Base-by-base conservation (phyloP, 768 basidiomycete genomes). In the Xanthoconium stramineum region DNA sequence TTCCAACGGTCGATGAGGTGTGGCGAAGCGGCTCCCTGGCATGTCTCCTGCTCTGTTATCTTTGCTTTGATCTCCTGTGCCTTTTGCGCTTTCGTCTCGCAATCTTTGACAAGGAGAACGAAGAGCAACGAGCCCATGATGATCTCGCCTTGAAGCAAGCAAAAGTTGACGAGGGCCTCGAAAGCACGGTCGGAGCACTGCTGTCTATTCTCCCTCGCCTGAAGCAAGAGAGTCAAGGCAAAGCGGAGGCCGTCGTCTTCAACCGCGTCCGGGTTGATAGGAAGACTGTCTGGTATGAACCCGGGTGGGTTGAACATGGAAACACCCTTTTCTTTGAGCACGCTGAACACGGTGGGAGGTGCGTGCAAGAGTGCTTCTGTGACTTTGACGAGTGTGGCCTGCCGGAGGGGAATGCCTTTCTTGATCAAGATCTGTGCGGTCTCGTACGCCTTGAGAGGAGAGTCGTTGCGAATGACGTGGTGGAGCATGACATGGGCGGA, bases 131-230 rank as follows among this genome's bases (percentile, higher is more conserved):
- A 85, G 0, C 82, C 89, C n/a, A 88, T 76, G 39, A 92, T 78
- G 47, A 93, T 83, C 65, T 93, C 91, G 28, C 89, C 88, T 48
- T 92, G 89, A 38, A 90, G 67, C 19, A 93, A 74, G 53, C 85
- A 88, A 10, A 85, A 78, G 5, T 79, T 74, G 59, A 91, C 76
- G 47, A 90, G 69, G 2, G 76, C 75, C 50, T 79, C 78, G 64
- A 84, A 89, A 76, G 89, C 83, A 32, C 75, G 72, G n/a, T 79
- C 71, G 2, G 83, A 81, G 43, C 85, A 80, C 32, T 77, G 73
- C 49, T 82, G 81, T 30, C 82, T 76, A 43, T 80, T 78, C 40
- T 76, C 68, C n/a, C 81, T 78, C 0, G 86, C 86, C 5, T 74
- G 69, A 42, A 72, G 62, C 28, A 89, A 67, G 3, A 91, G 76